Percentiles rank a stretch among this genome's conserved stretches.
These are phyloP conservation scores for Panicum hallii DNA, from an alignment of 202 grass and related monocot species.

Conservation along the genomic window DNA sequence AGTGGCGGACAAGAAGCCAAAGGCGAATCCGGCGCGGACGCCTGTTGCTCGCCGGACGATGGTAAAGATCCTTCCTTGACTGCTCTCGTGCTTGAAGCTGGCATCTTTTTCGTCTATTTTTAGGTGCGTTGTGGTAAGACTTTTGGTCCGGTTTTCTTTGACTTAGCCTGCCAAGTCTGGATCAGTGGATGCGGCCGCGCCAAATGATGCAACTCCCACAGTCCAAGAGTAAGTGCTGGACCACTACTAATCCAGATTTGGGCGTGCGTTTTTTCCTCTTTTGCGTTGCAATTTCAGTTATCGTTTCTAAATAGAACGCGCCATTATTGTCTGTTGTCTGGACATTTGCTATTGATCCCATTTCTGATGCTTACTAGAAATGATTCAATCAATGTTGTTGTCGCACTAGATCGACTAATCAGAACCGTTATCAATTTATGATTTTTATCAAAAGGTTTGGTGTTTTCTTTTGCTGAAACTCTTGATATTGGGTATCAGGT, in stretches of 20 bases:
- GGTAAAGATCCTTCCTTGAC: constrained; percentile 51
- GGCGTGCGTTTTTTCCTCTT: constrained; percentile 14
- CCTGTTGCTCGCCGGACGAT: constrained; percentile 48
- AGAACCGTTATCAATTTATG: background rate
- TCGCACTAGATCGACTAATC: background rate
- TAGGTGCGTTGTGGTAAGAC: constrained; percentile 34
- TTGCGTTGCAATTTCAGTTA: background rate
- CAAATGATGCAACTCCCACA: constrained; percentile 60
- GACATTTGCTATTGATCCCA: background rate
- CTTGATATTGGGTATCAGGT: constrained; percentile 52
- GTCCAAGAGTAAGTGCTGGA: constrained; percentile 64
- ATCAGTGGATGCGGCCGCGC: constrained; percentile 49
- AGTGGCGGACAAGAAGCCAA: constrained; percentile 39
- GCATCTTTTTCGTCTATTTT: constrained; percentile 36
- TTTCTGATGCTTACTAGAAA: background rate
- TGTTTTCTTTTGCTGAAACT: constrained; percentile 40
- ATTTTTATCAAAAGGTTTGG: background rate
- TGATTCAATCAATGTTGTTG: background rate
- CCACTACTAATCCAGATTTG: constrained; percentile 29
- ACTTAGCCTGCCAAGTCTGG: constrained; percentile 70
- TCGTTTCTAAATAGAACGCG: background rate
- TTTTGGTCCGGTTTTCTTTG: constrained; percentile 31
- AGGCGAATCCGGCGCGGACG: constrained; percentile 26
- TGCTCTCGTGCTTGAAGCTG: constrained; percentile 26
- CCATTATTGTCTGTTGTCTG: background rate